Base-by-base conservation (phyloP, 352 stramenopile species). In the Phytophthora constricta region DNA sequence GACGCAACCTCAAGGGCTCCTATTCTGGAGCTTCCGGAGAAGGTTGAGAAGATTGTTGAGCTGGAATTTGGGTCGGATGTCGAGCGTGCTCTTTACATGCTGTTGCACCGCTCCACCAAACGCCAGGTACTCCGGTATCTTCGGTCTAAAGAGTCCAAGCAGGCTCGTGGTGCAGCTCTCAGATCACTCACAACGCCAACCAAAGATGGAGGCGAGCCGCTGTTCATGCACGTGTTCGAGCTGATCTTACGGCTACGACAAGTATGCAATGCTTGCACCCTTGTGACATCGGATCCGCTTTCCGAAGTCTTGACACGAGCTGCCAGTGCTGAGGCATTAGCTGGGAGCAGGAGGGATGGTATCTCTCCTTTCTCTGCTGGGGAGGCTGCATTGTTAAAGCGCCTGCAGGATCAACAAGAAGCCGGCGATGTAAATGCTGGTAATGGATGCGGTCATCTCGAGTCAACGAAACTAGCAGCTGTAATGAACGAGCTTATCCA, bases 151-250 rank as follows among this genome's bases (percentile, higher is more conserved):
- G 48, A 83, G 60, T 42, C 71, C n/a, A 77, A 71, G 23, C 70
- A 65, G 43, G 41, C 65, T 22, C 28, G 26, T 22, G 63, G 45
- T 46, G 27, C 62, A 52, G 51, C 60, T 45, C 46, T 62, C 7
- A 20, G 37, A 25, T 31, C 48, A 4, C 45, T n/a, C 8, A 67
- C 56, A 5, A 64, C 66, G 14, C 47, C 62, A 50, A 71, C 42
- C 2, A 65, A 73, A 39, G 62, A 70, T 58, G 58, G 53, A 9
- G 43, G 48, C 8, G 49, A 75, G 23, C 82, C 60, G 17, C 75
- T 82, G 5, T 92, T 92, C 58, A 93, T 97, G 79, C 79, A 93
- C 48, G 88, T 97, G 7, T 96, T 98, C 64, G 90, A 97, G 68
- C 86, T 94, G 39, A 64, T 98, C 5, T 58, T 97, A 3, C 86